These are phyloP conservation scores for Pleurotus pulmonarius DNA, from an alignment of 768 basidiomycete species.

Conservation along the genomic window DNA sequence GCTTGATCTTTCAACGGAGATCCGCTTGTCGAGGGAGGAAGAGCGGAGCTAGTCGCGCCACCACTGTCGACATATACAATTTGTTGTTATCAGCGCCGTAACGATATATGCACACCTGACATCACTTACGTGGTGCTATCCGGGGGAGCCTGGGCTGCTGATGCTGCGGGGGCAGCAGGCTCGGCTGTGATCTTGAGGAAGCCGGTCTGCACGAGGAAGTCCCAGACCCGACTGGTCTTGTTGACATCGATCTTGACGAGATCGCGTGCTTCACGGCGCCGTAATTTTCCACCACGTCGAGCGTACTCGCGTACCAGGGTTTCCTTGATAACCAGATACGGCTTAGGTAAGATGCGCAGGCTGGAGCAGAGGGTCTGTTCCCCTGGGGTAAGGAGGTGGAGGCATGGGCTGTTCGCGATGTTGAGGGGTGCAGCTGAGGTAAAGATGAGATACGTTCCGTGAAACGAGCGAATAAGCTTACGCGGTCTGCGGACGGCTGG, in stretches of 20 bases:
- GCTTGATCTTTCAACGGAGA: constrained; percentile 32
- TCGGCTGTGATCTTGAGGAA: constrained; percentile 70
- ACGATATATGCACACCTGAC: not conserved
- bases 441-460: constrained; percentile 3
- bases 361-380: constrained; percentile 88
- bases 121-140: constrained; percentile 30
- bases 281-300: constrained; percentile 81
- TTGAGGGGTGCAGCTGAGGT: constrained; percentile 65
- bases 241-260: constrained; percentile 92
- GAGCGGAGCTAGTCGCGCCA: not conserved
- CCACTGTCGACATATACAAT: constrained; percentile 13
- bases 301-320: constrained; percentile 92
- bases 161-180: constrained; percentile 27
- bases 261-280: constrained; percentile 84
- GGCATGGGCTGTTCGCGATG: constrained; percentile 83
- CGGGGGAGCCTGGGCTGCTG: constrained; percentile 17
- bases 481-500: constrained; percentile 42
- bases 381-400: constrained; percentile 84
- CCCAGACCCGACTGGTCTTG: constrained; percentile 91
- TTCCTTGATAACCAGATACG: constrained; percentile 95
- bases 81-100: constrained; percentile 1
- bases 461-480: constrained; percentile 20
- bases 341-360: constrained; percentile 89
- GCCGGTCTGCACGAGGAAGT: constrained; percentile 85
- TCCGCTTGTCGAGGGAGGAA: constrained; percentile 22